Evolutionary conservation across 345 rosid species (phyloP).

Genomic region (Balakata baccata): DNA sequence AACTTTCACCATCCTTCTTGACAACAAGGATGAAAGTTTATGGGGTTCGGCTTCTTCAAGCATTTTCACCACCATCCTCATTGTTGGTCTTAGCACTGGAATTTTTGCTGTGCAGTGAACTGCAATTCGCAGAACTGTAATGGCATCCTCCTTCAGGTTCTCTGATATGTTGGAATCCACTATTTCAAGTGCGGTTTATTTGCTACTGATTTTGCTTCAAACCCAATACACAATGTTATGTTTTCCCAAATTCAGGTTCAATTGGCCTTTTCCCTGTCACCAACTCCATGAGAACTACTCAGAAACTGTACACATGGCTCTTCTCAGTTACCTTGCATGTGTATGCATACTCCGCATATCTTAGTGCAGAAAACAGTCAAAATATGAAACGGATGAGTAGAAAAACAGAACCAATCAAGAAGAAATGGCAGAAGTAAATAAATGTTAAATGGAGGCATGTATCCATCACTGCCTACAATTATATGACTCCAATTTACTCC

Average conservation of each 20-base stretch:
- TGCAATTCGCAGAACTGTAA: conserved; percentile 59
- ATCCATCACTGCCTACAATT: conserved; percentile 76
- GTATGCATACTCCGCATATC: conserved; percentile 63
- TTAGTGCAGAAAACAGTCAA: not conserved
- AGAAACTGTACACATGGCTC: conserved; percentile 86
- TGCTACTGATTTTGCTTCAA: conserved; percentile 32
- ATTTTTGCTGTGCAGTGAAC: conserved; percentile 54
- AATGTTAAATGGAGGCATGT: conserved; percentile 82
- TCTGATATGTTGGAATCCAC: conserved; percentile 49
- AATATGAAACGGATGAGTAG: not conserved
- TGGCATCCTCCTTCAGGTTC: conserved; percentile 45
- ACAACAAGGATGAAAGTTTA: conserved; percentile 28
- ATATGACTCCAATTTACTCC: conserved; percentile 47
- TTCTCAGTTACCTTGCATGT: conserved; percentile 54
- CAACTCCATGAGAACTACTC: conserved; percentile 80
- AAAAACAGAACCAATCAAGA: no score
- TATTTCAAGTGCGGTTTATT: conserved; percentile 38
- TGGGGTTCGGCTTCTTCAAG: conserved; percentile 60
- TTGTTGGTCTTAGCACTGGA: conserved; percentile 64
- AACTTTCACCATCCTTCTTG: conserved; percentile 15
- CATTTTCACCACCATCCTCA: conserved; percentile 79
- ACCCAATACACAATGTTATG: conserved; percentile 71
- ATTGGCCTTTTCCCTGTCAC: conserved; percentile 70
- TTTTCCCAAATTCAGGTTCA: conserved; percentile 67
- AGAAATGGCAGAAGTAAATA: not conserved